Evolutionary conservation across 495 filamentous ascomycete genomes (phyloP).

Genomic region (Hypomontagnella monticulosa): DNA sequence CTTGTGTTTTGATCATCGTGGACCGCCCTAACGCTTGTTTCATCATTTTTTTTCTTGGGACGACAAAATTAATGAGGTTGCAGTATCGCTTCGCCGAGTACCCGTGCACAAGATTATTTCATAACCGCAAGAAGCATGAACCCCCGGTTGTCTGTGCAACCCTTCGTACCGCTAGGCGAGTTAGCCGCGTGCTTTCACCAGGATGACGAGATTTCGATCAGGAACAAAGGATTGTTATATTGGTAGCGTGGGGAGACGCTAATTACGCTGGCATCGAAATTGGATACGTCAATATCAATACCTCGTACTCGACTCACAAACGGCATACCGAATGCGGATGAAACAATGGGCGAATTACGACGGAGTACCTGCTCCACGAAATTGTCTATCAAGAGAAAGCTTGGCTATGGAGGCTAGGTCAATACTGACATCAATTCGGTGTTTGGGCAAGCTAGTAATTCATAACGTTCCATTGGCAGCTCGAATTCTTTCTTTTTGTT

Average conservation of each 20-base stretch:
- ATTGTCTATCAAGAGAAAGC: conserved; percentile 19
- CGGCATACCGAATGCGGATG: conserved; percentile 5
- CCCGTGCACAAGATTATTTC: background rate
- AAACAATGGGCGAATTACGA: conserved; percentile 13
- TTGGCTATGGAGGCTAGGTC: conserved; percentile 15
- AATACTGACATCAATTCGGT: conserved; percentile 16
- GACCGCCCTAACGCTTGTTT: conserved; percentile 22
- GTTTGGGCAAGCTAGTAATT: background rate
- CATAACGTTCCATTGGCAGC: conserved; percentile 8
- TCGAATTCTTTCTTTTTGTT: conserved; percentile 7
- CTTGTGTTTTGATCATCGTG: conserved; percentile 16
- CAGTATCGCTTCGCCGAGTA: conserved; percentile 14
- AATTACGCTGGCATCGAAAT: conserved; percentile 27
- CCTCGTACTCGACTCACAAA: conserved; percentile 3
- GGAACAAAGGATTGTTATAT: background rate
- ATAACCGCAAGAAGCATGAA: conserved; percentile 13
- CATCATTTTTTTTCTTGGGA: conserved; percentile 27
- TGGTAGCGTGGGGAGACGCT: conserved; percentile 2
- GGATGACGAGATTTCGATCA: conserved; percentile 3
- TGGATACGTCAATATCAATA: conserved; percentile 10
- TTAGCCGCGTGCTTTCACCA: conserved; percentile 1
- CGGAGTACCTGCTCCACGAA: conserved; percentile 7
- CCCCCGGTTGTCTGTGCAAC: conserved; percentile 2
- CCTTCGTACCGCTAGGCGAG: background rate
- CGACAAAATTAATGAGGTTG: conserved; percentile 33